phyloP scores from a whole-genome alignment of 2,329 filamentous ascomycete genomes.

The Microthyrium microscopicum region DNA sequence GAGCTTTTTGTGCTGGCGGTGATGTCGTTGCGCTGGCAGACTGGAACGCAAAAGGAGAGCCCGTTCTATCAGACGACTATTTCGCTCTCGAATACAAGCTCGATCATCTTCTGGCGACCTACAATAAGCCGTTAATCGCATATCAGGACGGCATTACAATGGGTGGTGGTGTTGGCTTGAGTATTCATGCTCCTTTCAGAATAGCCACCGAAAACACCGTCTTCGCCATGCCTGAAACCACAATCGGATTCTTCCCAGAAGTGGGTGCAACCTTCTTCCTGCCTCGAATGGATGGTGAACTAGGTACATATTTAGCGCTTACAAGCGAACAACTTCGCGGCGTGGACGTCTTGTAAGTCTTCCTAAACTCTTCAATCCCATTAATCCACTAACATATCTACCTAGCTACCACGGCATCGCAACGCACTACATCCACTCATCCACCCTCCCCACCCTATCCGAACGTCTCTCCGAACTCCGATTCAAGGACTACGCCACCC shows the following conservation, averaged over 20 bases:
- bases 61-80: slow-evolving; percentile 61
- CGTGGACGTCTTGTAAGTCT: slow-evolving; percentile 50
- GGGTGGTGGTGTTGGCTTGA: slow-evolving; percentile 90
- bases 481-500: slow-evolving; percentile 60
- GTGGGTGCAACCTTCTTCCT: slow-evolving; percentile 95
- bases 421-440: slow-evolving; percentile 92
- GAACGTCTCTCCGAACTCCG: slow-evolving; percentile 73
- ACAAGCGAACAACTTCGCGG: slow-evolving; percentile 74
- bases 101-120: slow-evolving; percentile 88
- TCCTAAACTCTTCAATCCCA: not conserved
- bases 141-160: slow-evolving; percentile 98
- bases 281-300: slow-evolving; percentile 66
- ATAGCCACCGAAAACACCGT: slow-evolving; percentile 92
- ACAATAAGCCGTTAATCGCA: slow-evolving; percentile 80
- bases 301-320: slow-evolving; percentile 85
- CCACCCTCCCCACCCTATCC: slow-evolving; percentile 65
- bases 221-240: slow-evolving; percentile 98
- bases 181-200: slow-evolving; percentile 85
- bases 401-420: slow-evolving; percentile 63
- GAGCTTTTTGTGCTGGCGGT: slow-evolving; percentile 82
- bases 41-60: slow-evolving; percentile 48
- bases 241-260: slow-evolving; percentile 96
- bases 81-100: slow-evolving; percentile 93
- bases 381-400: slow-evolving; percentile 1
- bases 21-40: slow-evolving; percentile 68